phyloP scores from a whole-genome alignment of 306 rosid genomes.

The Medicago lupulina region DNA sequence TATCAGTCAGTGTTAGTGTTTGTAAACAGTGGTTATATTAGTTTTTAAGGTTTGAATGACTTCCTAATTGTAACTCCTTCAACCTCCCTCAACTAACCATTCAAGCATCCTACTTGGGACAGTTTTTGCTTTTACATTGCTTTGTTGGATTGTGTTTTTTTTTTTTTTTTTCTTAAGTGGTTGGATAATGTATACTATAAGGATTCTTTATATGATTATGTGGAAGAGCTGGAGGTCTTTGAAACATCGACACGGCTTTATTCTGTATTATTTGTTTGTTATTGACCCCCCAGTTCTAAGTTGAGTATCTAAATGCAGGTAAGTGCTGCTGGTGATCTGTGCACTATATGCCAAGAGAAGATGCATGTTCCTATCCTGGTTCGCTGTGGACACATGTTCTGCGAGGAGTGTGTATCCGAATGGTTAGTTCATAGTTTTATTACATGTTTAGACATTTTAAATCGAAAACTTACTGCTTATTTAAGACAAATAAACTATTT shows the following conservation, averaged over 20 bases:
- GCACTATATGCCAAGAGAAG: conserved; percentile 98
- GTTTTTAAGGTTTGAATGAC: background rate
- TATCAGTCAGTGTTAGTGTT: background rate
- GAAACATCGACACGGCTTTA: background rate
- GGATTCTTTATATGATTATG: too few species aligned
- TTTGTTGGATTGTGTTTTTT: conserved; percentile 18
- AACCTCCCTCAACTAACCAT: background rate
- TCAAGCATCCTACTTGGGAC: background rate
- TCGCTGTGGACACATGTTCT: conserved; percentile 89
- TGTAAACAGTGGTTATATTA: background rate
- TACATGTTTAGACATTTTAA: conserved; percentile 22
- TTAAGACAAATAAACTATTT: conserved; percentile 30
- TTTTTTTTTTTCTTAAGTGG: background rate
- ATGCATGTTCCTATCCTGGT: conserved; percentile 80
- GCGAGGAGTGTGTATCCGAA: conserved; percentile 94
- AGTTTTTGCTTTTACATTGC: background rate
- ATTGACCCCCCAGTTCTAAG: conserved; percentile 26
- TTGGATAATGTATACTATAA: too few species aligned
- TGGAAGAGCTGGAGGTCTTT: conserved; percentile 10
- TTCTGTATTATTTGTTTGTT: conserved; percentile 23
- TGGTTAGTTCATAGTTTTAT: conserved; percentile 68
- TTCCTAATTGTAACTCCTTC: background rate
- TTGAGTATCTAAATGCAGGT: conserved; percentile 65
- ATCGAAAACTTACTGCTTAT: conserved; percentile 12
- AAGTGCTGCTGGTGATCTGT: conserved; percentile 77